Evolutionary conservation across 2,329 filamentous ascomycete species (phyloP).

Genomic region (Alternaria sp.): DNA sequence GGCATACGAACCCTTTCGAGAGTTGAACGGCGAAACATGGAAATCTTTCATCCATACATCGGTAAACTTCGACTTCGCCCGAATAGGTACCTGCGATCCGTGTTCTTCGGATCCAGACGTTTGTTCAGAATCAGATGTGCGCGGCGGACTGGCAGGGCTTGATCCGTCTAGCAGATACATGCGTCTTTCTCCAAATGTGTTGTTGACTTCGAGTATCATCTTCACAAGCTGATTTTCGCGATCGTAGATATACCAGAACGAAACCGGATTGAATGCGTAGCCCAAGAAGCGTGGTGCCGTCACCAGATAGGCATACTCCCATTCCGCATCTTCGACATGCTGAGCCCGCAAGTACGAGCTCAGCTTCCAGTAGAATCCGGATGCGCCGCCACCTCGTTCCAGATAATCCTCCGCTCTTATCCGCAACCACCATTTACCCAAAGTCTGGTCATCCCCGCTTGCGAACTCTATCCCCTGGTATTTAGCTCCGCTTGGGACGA

Average conservation of each 20-base stretch:
- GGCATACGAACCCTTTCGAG: constrained; percentile 56
- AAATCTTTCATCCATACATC: constrained; percentile 73
- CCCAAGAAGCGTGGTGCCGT: constrained; percentile 73
- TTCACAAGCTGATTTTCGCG: constrained; percentile 62
- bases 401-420: constrained; percentile 69
- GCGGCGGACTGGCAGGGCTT: constrained; percentile 36
- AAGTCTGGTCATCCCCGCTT: constrained; percentile 28
- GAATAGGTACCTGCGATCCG: not conserved
- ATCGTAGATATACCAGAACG: constrained; percentile 80
- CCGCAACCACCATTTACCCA: constrained; percentile 62
- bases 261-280: constrained; percentile 77
- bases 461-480: constrained; percentile 20
- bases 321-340: constrained; percentile 64
- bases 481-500: constrained; percentile 63
- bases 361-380: constrained; percentile 69
- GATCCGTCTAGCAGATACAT: constrained; percentile 65
- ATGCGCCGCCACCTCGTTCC: constrained; percentile 57
- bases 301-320: constrained; percentile 72
- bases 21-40: constrained; percentile 78
- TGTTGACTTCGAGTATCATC: constrained; percentile 77
- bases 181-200: constrained; percentile 75
- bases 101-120: constrained; percentile 3
- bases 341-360: constrained; percentile 64
- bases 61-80: constrained; percentile 50
- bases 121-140: constrained; percentile 17